Evolutionary conservation across 2,329 filamentous ascomycete genomes (phyloP).

Genomic region (Ascochyta lentis): DNA sequence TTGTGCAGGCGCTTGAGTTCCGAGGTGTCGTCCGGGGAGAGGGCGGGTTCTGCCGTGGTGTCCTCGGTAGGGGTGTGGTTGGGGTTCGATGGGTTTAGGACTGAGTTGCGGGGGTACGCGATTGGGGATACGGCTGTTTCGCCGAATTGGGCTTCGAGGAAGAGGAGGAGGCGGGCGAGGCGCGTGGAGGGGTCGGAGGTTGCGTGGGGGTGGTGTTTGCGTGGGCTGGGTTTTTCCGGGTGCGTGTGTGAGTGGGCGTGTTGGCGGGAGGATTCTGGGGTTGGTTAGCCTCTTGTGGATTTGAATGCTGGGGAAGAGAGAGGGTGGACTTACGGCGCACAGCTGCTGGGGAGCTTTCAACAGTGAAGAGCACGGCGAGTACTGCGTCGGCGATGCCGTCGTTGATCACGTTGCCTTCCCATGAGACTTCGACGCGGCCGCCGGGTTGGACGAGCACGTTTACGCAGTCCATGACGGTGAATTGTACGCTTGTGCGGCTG

Average conservation of each 20-base stretch:
- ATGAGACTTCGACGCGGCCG: slow-evolving; percentile 88
- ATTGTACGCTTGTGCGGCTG: slow-evolving; percentile 59
- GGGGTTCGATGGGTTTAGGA: slow-evolving; percentile 30
- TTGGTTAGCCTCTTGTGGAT: slow-evolving; percentile 1
- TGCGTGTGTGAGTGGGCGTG: slow-evolving; percentile 34
- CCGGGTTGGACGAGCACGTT: slow-evolving; percentile 77
- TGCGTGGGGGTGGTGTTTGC: slow-evolving; percentile 72
- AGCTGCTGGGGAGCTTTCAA: slow-evolving; percentile 92
- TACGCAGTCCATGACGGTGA: slow-evolving; percentile 87
- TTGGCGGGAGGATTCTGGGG: slow-evolving; percentile 46
- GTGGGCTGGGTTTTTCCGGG: slow-evolving; percentile 23
- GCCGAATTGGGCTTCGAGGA: slow-evolving; percentile 96
- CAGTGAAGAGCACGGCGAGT: slow-evolving; percentile 87
- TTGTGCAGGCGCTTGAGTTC: slow-evolving; percentile 82
- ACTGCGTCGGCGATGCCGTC: slow-evolving; percentile 98
- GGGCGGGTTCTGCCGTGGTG: slow-evolving; percentile 5
- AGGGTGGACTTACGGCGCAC: slow-evolving; percentile 75
- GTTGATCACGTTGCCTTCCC: slow-evolving; percentile 98
- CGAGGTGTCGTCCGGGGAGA: slow-evolving; percentile 34
- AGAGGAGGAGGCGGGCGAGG: slow-evolving; percentile 86
- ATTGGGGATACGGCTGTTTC: slow-evolving; percentile 81
- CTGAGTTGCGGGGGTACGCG: slow-evolving; percentile 64
- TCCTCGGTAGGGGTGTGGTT: background rate
- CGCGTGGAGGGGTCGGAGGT: slow-evolving; percentile 75
- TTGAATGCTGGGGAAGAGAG: slow-evolving; percentile 1